These are phyloP conservation scores for Moelleriella libera DNA, from an alignment of 2,329 filamentous ascomycete species.

Conservation along the genomic window DNA sequence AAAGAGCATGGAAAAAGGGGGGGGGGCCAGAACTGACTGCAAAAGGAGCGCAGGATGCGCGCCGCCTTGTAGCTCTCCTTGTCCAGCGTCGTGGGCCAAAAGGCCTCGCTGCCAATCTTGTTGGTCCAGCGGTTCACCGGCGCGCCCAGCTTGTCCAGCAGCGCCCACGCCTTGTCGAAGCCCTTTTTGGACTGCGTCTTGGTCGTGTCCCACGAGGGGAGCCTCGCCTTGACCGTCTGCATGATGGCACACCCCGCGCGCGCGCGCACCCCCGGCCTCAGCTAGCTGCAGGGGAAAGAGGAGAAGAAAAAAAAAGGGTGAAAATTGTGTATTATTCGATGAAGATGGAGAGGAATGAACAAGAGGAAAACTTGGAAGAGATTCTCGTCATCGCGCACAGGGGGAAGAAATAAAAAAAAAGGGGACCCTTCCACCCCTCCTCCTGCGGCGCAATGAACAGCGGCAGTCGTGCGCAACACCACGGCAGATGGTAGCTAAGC, in stretches of 20 bases:
- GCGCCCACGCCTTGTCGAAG: constrained; percentile 58
- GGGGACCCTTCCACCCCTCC: too few species aligned
- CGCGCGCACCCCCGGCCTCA: not conserved
- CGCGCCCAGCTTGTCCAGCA: constrained; percentile 38
- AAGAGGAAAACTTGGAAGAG: too few species aligned
- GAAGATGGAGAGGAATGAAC: too few species aligned
- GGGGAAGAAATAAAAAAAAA: too few species aligned
- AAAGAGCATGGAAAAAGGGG: not conserved
- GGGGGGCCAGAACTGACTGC: constrained; percentile 17
- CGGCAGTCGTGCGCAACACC: too few species aligned
- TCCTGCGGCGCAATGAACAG: too few species aligned
- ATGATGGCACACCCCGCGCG: constrained; percentile 8
- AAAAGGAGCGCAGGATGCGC: constrained; percentile 70
- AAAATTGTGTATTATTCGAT: not conserved
- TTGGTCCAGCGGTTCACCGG: constrained; percentile 72
- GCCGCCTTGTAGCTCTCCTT: constrained; percentile 85
- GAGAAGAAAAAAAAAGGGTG: not conserved
- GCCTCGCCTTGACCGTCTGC: constrained; percentile 18
- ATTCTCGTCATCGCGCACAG: too few species aligned
- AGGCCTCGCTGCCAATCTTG: constrained; percentile 66
- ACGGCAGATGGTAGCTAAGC: too few species aligned
- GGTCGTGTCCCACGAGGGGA: constrained; percentile 37
- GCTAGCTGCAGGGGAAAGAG: not conserved
- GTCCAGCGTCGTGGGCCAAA: constrained; percentile 75
- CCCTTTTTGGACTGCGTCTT: constrained; percentile 45